A percentile compares a stretch with the other conserved stretches of the same genome.
phyloP scores from a whole-genome alignment of 495 filamentous ascomycete species.

The Saxophila tyrrhenica region DNA sequence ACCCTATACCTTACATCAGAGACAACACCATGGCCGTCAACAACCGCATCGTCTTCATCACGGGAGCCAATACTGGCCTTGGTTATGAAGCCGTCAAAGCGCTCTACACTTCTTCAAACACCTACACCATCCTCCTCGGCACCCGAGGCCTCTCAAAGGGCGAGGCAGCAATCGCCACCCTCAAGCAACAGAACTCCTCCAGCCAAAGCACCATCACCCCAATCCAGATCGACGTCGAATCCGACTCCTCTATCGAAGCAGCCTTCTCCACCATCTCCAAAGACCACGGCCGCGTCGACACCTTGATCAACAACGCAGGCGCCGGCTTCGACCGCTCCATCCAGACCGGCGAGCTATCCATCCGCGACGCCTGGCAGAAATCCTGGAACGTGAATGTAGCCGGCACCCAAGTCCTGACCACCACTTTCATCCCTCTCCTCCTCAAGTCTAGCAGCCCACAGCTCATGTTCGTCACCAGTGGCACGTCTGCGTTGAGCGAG shows the following conservation, averaged over 20 bases:
- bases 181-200: slow-evolving; percentile 21
- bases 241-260: slow-evolving; percentile 27
- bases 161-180: slow-evolving; percentile 22
- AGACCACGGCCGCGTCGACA: slow-evolving; percentile 23
- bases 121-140: slow-evolving; percentile 30
- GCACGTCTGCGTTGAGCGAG: slow-evolving; percentile 36
- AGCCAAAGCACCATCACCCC: slow-evolving; percentile 20
- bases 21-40: slow-evolving; percentile 12
- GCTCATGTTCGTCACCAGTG: slow-evolving; percentile 38
- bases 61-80: slow-evolving; percentile 34
- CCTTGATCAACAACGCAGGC: slow-evolving; percentile 30
- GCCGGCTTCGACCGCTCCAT: neutral
- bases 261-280: slow-evolving; percentile 24
- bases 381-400: slow-evolving; percentile 40
- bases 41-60: slow-evolving; percentile 30
- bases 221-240: slow-evolving; percentile 27
- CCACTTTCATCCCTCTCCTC: slow-evolving; percentile 38
- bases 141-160: slow-evolving; percentile 27
- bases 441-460: slow-evolving; percentile 37
- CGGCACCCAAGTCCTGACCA: slow-evolving; percentile 38
- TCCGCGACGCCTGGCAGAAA: slow-evolving; percentile 37
- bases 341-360: slow-evolving; percentile 4
- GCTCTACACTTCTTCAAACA: slow-evolving; percentile 21
- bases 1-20: neutral
- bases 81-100: slow-evolving; percentile 32